Conservation (phyloP, 1,284 basidiomycete species). For the Rhodotorula sp. region DNA sequence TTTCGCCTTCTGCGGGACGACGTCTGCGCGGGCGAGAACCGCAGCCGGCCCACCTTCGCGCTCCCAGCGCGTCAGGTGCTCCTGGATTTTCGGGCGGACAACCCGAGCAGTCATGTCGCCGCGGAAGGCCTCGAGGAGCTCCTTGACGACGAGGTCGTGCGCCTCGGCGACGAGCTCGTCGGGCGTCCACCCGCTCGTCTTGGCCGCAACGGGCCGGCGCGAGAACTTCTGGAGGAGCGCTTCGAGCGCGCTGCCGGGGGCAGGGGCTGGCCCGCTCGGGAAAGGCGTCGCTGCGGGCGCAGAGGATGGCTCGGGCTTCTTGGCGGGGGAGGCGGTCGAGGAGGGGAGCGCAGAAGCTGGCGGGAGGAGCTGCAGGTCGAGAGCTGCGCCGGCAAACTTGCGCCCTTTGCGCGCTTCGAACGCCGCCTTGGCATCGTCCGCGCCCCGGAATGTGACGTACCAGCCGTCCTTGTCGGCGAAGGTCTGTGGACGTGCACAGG, state of each 20-base stretch:
- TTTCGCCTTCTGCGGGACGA: constrained; percentile 2
- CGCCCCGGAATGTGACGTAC: constrained; percentile 48
- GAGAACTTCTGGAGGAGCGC: constrained; percentile 24
- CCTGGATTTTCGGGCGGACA: constrained; percentile 62
- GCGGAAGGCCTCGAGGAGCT: constrained; percentile 64
- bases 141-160: constrained; percentile 62
- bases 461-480: constrained; percentile 47
- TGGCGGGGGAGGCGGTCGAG: neutral
- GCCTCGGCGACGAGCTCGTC: constrained; percentile 65
- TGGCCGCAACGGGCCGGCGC: constrained; percentile 55
- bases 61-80: constrained; percentile 60
- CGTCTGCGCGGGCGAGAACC: neutral
- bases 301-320: no score
- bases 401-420: constrained; percentile 60
- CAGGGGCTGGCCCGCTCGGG: neutral
- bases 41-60: neutral
- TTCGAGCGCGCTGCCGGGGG: constrained; percentile 18
- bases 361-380: constrained; percentile 61
- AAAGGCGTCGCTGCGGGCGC: neutral
- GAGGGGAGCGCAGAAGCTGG: constrained; percentile 50
- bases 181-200: constrained; percentile 48
- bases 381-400: constrained; percentile 63
- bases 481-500: constrained; percentile 36
- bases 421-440: constrained; percentile 28
- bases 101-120: constrained; percentile 70